Evolutionary conservation across 2,329 filamentous ascomycete species (phyloP), one percentile per base, ranked within the genome.

Genomic region (Ascomycota sp.): DNA sequence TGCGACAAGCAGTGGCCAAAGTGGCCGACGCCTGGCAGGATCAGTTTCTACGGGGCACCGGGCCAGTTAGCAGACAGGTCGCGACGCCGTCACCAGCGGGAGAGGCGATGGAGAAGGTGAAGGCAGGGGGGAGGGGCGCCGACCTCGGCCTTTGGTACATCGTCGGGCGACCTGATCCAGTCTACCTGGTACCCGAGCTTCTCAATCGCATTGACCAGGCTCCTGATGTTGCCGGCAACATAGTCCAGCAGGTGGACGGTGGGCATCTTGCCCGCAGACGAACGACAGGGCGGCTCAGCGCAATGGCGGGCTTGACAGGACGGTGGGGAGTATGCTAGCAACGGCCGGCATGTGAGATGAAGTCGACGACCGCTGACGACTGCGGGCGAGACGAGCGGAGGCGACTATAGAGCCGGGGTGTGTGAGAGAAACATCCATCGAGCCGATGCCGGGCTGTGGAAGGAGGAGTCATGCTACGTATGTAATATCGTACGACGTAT

Each of bases 141-240:
- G 21, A 92, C 85, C 56, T 93, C 80, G 40, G 86, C 89, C 42
- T 75, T 72, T 36, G 71, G 59, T 32, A 98, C 71, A 53, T 95
- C 83, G 42, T 78, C 72, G 4, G 89, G 89, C 22, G 72, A 72
- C 43, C 66, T 76, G 40, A 98, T 65, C 89, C 86, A 95, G 59
- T 89, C 79, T 28, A 98, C 81, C 27, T 79, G 69, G 51, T 86
- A 95, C 36, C 89, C 89, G 34, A 86, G 68, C 55, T 89, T 92
- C 53, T 98, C 86, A 46, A 98, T 92, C 43, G 86, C 89, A 61
- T 98, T 98, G 48, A 85, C 86, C 44, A 98, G 69, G 38, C 85
- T 94, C 39, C 86, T 77, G 43, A 98, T 75, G 53, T 98, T 98
- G 47, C 89, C 89, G 36, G 89, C 86, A 40, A 94, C 86, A 51